phyloP scores from a whole-genome alignment of 371 early-diverging fungal genomes.

The Mucor saturninus region DNA sequence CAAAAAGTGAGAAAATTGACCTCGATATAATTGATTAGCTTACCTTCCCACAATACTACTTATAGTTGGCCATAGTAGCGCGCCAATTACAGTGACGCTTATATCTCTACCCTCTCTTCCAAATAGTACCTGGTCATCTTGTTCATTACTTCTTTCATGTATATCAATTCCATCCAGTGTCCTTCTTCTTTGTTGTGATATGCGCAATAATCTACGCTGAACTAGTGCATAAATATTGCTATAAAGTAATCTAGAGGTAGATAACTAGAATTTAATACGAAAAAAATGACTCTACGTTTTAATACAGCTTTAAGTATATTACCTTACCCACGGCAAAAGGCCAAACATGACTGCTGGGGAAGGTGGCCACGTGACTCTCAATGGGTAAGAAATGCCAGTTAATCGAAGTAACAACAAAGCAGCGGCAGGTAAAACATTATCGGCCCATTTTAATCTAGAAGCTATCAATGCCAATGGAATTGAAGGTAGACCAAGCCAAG shows the following conservation, averaged over 20 bases:
- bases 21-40: background rate
- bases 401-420: conserved; percentile 37
- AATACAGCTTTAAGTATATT: background rate
- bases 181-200: conserved; percentile 21
- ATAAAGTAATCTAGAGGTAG: conserved; percentile 48
- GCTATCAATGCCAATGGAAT: conserved; percentile 68
- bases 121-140: conserved; percentile 26
- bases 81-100: conserved; percentile 51
- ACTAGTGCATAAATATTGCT: conserved; percentile 45
- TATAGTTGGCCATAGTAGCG: conserved; percentile 46
- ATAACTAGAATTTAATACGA: background rate
- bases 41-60: conserved; percentile 35
- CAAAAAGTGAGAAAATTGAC: background rate
- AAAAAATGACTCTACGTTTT: no score
- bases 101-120: conserved; percentile 35
- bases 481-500: conserved; percentile 64
- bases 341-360: conserved; percentile 58
- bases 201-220: conserved; percentile 14
- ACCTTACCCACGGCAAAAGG: conserved; percentile 62
- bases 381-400: conserved; percentile 35
- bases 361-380: conserved; percentile 58
- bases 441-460: conserved; percentile 57
- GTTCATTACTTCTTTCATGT: conserved; percentile 7
- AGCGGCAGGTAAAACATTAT: conserved; percentile 40
- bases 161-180: conserved; percentile 3